phyloP scores from a whole-genome alignment of 768 basidiomycete species.

The Russula griseocarnosa region DNA sequence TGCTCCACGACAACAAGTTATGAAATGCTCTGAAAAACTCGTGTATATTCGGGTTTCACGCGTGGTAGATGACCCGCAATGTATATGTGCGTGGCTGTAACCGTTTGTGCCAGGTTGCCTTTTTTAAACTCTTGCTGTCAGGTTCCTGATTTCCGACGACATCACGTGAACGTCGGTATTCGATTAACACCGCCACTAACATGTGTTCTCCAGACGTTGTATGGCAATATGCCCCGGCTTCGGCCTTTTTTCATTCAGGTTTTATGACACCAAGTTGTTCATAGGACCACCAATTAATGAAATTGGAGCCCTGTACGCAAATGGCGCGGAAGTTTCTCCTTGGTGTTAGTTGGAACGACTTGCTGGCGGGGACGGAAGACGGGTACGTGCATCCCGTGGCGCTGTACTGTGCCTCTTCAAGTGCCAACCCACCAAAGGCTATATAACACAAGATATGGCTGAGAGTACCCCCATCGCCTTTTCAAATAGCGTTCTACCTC shows the following conservation, averaged over 20 bases:
- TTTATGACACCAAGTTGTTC: background rate
- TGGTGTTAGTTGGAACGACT: background rate
- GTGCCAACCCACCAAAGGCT: background rate
- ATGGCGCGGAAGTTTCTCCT: background rate
- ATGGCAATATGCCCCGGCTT: background rate
- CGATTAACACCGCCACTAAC: background rate
- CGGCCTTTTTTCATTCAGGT: background rate
- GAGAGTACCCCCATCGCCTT: no score
- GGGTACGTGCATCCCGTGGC: background rate
- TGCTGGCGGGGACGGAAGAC: background rate
- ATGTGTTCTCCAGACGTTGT: background rate
- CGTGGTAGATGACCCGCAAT: background rate
- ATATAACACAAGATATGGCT: no score
- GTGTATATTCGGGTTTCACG: background rate
- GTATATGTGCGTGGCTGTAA: slow-evolving; percentile 8
- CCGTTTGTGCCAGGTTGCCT: slow-evolving; percentile 2
- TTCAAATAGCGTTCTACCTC: background rate
- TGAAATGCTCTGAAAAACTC: background rate
- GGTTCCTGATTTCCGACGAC: background rate
- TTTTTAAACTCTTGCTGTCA: background rate
- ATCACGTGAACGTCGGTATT: background rate
- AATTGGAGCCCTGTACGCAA: background rate
- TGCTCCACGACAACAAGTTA: background rate
- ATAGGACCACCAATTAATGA: background rate
- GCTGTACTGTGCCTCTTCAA: background rate